Conservation (phyloP, 768 basidiomycete species). For the Boletus subparvulus region DNA sequence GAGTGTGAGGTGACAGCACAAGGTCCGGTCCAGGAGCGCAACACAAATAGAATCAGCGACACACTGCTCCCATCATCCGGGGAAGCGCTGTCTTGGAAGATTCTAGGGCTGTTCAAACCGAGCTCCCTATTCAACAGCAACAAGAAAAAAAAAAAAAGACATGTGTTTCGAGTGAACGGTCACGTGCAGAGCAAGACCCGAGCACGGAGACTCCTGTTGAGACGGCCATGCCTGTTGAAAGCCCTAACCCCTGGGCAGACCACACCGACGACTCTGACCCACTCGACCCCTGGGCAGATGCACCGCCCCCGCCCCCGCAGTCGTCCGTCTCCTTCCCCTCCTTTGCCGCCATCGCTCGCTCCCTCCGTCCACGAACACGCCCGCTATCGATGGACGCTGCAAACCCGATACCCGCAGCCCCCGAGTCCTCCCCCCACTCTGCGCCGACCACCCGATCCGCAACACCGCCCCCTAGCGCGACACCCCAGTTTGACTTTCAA, state of each 20-base stretch:
- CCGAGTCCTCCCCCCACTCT: no score
- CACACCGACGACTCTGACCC: neutral
- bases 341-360: slow-evolving; percentile 58
- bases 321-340: neutral
- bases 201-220: no score
- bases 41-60: no score
- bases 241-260: no score
- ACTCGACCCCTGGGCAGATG: neutral
- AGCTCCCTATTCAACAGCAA: no score
- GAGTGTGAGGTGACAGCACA: neutral
- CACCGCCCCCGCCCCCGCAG: no score
- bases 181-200: neutral
- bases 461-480: slow-evolving; percentile 16
- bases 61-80: no score
- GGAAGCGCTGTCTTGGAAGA: no score
- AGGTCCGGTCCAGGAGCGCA: slow-evolving; percentile 4
- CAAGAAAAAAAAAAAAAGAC: neutral
- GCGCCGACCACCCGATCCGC: no score
- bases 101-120: no score
- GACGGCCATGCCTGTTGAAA: no score
- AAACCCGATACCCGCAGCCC: neutral
- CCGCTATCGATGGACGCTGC: slow-evolving; percentile 6
- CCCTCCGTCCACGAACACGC: slow-evolving; percentile 35
- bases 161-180: neutral
- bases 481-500: slow-evolving; percentile 83